These are phyloP conservation scores for Hondaea fermentalgiana DNA, from an alignment of 108 stramenopile genomes.

Conservation along the genomic window DNA sequence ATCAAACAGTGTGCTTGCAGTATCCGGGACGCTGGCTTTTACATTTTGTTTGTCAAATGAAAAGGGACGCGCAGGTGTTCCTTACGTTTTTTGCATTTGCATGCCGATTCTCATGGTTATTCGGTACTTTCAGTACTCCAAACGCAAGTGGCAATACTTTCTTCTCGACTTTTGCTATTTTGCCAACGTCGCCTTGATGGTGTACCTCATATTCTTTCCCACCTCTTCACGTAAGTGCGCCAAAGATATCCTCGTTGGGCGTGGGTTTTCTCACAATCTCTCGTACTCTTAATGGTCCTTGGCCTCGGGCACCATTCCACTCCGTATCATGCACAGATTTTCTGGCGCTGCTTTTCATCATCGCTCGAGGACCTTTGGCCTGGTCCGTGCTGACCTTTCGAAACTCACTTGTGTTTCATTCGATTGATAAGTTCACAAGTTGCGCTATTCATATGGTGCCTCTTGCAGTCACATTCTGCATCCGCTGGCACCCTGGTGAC, in stretches of 20 bases:
- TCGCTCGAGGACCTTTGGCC: constrained; percentile 17
- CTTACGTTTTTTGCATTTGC: not conserved
- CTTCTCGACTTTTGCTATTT: constrained; percentile 26
- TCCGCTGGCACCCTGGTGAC: not conserved
- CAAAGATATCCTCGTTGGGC: too few relatives aligned
- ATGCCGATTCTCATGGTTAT: not conserved
- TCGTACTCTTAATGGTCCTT: too few relatives aligned
- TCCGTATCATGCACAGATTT: not conserved
- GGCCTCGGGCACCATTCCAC: too few relatives aligned
- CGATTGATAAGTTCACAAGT: not conserved
- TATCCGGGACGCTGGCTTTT: not conserved
- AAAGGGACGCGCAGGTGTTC: not conserved
- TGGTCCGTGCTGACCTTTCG: constrained; percentile 15
- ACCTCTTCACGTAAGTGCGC: not conserved
- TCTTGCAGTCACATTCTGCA: not conserved
- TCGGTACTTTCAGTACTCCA: not conserved
- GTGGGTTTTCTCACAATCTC: too few relatives aligned
- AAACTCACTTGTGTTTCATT: constrained; percentile 31
- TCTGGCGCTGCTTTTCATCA: constrained; percentile 1
- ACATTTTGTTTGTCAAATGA: not conserved
- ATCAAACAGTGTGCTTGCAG: not conserved
- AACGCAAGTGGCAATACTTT: constrained; percentile 21
- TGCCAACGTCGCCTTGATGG: constrained; percentile 17
- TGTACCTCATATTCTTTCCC: constrained; percentile 18
- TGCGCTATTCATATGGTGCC: not conserved